phyloP scores from a whole-genome alignment of 2,329 filamentous ascomycete genomes.

The Thelonectria discophora region DNA sequence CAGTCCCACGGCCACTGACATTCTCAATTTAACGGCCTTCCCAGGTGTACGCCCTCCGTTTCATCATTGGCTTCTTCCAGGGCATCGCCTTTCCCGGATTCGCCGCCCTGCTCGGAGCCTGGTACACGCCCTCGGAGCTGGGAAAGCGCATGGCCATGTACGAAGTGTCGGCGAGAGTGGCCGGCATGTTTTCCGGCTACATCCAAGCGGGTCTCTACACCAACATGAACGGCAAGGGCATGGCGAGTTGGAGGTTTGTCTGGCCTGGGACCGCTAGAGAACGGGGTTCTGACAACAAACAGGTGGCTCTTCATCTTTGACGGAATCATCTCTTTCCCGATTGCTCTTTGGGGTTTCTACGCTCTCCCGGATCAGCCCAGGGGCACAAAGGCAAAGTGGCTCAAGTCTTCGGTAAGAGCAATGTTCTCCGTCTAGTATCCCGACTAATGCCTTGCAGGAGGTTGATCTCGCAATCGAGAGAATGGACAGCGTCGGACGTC shows the following conservation, averaged over 20 bases:
- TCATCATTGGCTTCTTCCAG: constrained; percentile 45
- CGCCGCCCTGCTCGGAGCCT: constrained; percentile 42
- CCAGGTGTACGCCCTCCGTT: constrained; percentile 42
- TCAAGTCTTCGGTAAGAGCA: constrained; percentile 16
- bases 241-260: constrained; percentile 26
- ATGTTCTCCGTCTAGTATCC: not conserved
- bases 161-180: constrained; percentile 34
- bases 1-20: too few species aligned
- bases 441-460: constrained; percentile 4
- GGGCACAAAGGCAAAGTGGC: constrained; percentile 22
- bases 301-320: constrained; percentile 54
- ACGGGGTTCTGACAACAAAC: constrained; percentile 16
- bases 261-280: fast-evolving
- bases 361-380: constrained; percentile 27
- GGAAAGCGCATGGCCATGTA: constrained; percentile 43
- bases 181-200: constrained; percentile 45
- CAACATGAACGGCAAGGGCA: constrained; percentile 43
- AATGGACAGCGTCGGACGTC: constrained; percentile 22
- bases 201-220: constrained; percentile 49
- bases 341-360: constrained; percentile 31
- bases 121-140: constrained; percentile 45
- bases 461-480: constrained; percentile 14
- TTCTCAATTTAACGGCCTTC: too few species aligned
- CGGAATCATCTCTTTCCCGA: constrained; percentile 30
- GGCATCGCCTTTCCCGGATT: constrained; percentile 40